phyloP scores from a whole-genome alignment of 768 basidiomycete species.

The Auriscalpium microsporum region DNA sequence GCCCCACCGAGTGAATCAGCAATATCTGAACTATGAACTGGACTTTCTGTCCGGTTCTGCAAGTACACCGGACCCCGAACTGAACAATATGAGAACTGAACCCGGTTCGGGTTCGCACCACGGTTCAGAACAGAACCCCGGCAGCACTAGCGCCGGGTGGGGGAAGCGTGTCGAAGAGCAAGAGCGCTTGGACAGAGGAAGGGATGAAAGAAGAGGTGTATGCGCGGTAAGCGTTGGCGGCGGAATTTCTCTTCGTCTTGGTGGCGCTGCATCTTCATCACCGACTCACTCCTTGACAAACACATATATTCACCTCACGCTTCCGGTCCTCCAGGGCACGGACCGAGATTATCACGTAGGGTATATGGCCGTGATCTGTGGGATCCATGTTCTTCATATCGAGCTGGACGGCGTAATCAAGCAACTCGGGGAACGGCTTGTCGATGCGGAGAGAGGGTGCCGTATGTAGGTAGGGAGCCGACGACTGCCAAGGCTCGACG shows the following conservation, averaged over 20 bases:
- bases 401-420: conserved; percentile 60
- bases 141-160: too few species aligned
- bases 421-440: conserved; percentile 77
- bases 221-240: conserved; percentile 76
- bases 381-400: conserved; percentile 77
- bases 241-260: conserved; percentile 93
- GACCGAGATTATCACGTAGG: conserved; percentile 84
- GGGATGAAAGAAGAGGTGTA: conserved; percentile 51
- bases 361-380: conserved; percentile 84
- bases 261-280: conserved; percentile 62
- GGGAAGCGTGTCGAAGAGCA: conserved; percentile 1
- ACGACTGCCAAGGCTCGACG: too few species aligned
- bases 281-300: conserved; percentile 40
- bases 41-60: too few species aligned
- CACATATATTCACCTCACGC: conserved; percentile 40
- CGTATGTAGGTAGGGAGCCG: too few species aligned
- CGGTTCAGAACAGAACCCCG: too few species aligned
- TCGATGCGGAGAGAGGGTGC: conserved; percentile 76
- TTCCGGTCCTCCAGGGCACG: conserved; percentile 81
- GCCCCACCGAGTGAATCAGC: too few species aligned
- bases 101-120: too few species aligned
- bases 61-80: too few species aligned
- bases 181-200: conserved; percentile 10
- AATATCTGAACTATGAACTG: too few species aligned
- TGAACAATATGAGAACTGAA: too few species aligned